Base-by-base conservation (phyloP, 2,329 filamentous ascomycete genomes). In the Fusarium torulosum region DNA sequence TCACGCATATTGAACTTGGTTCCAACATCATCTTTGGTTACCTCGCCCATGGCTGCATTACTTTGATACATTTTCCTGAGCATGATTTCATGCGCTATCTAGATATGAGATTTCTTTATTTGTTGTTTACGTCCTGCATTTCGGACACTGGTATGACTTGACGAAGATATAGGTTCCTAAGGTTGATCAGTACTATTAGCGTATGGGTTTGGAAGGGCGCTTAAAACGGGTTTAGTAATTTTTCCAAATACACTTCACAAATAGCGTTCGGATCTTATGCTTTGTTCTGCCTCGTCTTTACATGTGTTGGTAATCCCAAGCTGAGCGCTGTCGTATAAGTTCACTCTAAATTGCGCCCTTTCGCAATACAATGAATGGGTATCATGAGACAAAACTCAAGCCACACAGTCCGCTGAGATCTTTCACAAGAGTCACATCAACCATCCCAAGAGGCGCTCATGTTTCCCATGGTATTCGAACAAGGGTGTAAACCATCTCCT, bases 131-230 rank as follows among this genome's bases (percentile, higher is more conserved):
- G 20, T 15, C 31, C 14, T n/a, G 19, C 35, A 10, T 25, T 29
- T 21, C 44, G 11, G n/a, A 43, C 20, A 59, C 23, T 15, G 52
- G 31, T 20, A 69, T 23, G 65, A 69, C 35, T 57, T 68, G 43
- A 68, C 35, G 55, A 69, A 29, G 20, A 31, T 21, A 41, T 31
- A 52, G 25, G 29, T 49, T 51, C 47, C 38, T 41, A 43, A 45
- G 60, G 42, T 57, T 40, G 40, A 35, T 40, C 29, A 23, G 41
- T 19, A 25, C n/a, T 44, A 27, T 40, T 21, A 62, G 41, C 65
- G 49, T 33, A 58, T 51, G 33, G 15, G 66, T 19, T 23, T 10
- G 21, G 13, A 20, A n/a, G 9, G 42, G 50, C 41, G 41, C 49
- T 43, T 19, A 65, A 57, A 67, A 46, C 13, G 27, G 17, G 19